Conservation (phyloP, 495 filamentous ascomycete species). For the Aspergillus hancockii region DNA sequence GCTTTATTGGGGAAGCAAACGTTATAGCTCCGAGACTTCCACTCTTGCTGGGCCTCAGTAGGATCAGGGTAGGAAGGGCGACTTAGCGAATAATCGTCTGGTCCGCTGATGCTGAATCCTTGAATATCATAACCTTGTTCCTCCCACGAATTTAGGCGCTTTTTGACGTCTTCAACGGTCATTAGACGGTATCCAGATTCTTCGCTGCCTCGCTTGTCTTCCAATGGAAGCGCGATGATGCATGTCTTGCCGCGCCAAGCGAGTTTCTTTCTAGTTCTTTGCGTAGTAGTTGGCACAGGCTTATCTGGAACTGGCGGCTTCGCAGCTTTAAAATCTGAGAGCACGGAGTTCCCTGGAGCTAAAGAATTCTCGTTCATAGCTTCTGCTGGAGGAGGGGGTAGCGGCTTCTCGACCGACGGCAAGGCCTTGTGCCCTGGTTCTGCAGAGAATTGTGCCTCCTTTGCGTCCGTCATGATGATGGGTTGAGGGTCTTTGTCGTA, state of each 20-base stretch:
- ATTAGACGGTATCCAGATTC: slow-evolving; percentile 59
- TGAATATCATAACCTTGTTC: slow-evolving; percentile 71
- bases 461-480: slow-evolving; percentile 37
- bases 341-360: slow-evolving; percentile 4
- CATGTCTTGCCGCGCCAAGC: slow-evolving; percentile 75
- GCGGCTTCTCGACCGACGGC: slow-evolving; percentile 45
- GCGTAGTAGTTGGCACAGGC: slow-evolving; percentile 23
- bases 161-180: slow-evolving; percentile 58
- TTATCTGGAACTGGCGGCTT: slow-evolving; percentile 21
- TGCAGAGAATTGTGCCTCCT: slow-evolving; percentile 26
- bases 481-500: slow-evolving; percentile 44
- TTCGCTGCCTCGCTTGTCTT: slow-evolving; percentile 63
- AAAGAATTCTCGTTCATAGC: slow-evolving; percentile 19
- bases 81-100: slow-evolving; percentile 56
- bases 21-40: slow-evolving; percentile 49
- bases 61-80: slow-evolving; percentile 71
- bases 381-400: slow-evolving; percentile 45
- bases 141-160: slow-evolving; percentile 70
- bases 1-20: slow-evolving; percentile 74
- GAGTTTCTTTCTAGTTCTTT: slow-evolving; percentile 43
- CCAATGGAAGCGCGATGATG: slow-evolving; percentile 66
- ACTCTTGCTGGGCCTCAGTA: slow-evolving; percentile 56
- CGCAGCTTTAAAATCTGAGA: slow-evolving; percentile 14
- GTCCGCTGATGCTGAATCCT: slow-evolving; percentile 66
- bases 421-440: slow-evolving; percentile 22